Conservation (phyloP, 1,284 basidiomycete genomes). For the Puccinia coronata region DNA sequence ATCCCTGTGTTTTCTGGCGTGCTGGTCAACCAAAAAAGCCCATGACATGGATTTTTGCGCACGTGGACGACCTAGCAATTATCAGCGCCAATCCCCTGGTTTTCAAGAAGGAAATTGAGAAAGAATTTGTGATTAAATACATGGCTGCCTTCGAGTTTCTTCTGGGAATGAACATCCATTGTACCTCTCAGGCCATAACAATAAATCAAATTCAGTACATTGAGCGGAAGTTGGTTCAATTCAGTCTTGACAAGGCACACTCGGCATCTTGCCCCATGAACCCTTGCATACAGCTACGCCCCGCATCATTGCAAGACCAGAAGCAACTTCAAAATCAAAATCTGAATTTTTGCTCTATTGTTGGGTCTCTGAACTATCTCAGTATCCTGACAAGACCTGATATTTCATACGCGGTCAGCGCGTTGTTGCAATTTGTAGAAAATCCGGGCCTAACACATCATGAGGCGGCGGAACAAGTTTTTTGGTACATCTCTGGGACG, state of each 20-base stretch:
- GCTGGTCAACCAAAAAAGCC: no score
- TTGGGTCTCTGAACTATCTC: background rate
- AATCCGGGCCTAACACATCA: background rate
- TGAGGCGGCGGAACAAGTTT: background rate
- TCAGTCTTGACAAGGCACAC: background rate
- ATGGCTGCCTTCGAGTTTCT: background rate
- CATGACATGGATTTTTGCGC: background rate
- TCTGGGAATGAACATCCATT: background rate
- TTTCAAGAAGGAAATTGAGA: background rate
- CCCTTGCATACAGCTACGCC: background rate
- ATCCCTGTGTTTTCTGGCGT: constrained; percentile 16
- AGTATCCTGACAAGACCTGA: constrained; percentile 1
- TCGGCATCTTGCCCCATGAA: background rate
- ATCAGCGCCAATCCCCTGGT: background rate
- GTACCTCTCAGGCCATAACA: background rate
- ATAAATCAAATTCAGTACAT: background rate
- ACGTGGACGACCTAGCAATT: background rate
- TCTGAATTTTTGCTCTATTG: background rate
- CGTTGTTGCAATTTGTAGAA: constrained; percentile 21
- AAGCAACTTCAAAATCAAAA: background rate
- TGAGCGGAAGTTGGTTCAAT: background rate
- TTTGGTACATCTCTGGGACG: background rate
- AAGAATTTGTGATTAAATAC: background rate
- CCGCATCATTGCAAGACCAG: background rate
- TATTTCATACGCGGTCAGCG: constrained; percentile 4